Percentiles rank a stretch among this genome's conserved stretches.
phyloP scores from a whole-genome alignment of 1,139 yeast genomes.

The Geotrichum carabidarum region DNA sequence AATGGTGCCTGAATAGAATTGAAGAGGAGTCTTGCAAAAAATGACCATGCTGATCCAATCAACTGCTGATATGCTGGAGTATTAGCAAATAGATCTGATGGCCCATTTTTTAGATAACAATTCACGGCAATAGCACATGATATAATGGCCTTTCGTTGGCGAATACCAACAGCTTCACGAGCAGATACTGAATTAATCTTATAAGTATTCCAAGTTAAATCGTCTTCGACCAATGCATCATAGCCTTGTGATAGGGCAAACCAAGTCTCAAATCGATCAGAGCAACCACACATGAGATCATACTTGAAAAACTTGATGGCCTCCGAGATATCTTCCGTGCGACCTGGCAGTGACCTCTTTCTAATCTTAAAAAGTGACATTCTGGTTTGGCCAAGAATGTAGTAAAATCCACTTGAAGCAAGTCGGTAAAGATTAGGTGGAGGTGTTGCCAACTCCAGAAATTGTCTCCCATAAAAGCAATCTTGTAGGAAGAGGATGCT shows the following conservation, averaged over 20 bases:
- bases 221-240: slow-evolving; percentile 79
- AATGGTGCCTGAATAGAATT: slow-evolving; percentile 58
- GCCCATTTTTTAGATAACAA: slow-evolving; percentile 36
- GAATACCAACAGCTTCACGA: slow-evolving; percentile 55
- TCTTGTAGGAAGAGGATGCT: slow-evolving; percentile 49
- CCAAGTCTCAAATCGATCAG: slow-evolving; percentile 78
- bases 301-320: slow-evolving; percentile 60
- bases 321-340: slow-evolving; percentile 73
- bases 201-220: slow-evolving; percentile 85
- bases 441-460: slow-evolving; percentile 41
- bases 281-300: slow-evolving; percentile 62
- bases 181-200: slow-evolving; percentile 62
- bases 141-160: slow-evolving; percentile 65
- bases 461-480: slow-evolving; percentile 53
- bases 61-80: slow-evolving; percentile 37
- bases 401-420: slow-evolving; percentile 61
- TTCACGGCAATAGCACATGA: slow-evolving; percentile 78
- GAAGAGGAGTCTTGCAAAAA: slow-evolving; percentile 58
- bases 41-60: slow-evolving; percentile 49
- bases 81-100: slow-evolving; percentile 21
- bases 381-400: slow-evolving; percentile 63
- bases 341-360: slow-evolving; percentile 67
- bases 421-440: slow-evolving; percentile 36
- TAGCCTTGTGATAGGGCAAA: slow-evolving; percentile 73
- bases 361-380: slow-evolving; percentile 61